These are phyloP conservation scores for Sungouiella blattae DNA, from an alignment of 805 yeast genomes.

Conservation along the genomic window DNA sequence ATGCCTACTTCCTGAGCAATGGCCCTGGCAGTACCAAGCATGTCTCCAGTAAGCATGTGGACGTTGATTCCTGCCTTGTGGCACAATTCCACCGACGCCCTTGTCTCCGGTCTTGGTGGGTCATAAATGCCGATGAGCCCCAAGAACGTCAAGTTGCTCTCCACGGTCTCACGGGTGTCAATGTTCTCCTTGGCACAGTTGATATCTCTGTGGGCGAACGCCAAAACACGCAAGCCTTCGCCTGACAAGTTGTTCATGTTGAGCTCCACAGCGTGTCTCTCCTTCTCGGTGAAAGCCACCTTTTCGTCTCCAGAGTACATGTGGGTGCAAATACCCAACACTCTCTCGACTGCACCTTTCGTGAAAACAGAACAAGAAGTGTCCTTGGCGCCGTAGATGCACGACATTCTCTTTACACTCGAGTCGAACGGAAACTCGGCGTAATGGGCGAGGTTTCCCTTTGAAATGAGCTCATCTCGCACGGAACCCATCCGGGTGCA, in stretches of 20 bases:
- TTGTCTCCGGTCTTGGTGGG: slow-evolving; percentile 72
- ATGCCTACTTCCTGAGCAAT: slow-evolving; percentile 82
- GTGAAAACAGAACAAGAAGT: slow-evolving; percentile 39
- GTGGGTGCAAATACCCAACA: slow-evolving; percentile 48
- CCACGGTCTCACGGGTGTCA: slow-evolving; percentile 40
- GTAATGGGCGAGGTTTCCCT: slow-evolving; percentile 35
- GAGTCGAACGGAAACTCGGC: slow-evolving; percentile 77
- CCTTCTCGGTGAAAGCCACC: slow-evolving; percentile 37
- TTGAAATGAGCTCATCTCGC: slow-evolving; percentile 24
- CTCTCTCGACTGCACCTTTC: slow-evolving; percentile 77
- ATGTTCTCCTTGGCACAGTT: slow-evolving; percentile 12
- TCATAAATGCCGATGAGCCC: slow-evolving; percentile 79
- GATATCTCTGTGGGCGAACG: slow-evolving; percentile 53
- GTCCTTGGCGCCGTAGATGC: slow-evolving; percentile 40
- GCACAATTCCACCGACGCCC: slow-evolving; percentile 60
- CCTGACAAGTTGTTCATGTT: slow-evolving; percentile 59
- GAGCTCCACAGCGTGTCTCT: slow-evolving; percentile 41
- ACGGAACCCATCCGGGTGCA: slow-evolving; percentile 54
- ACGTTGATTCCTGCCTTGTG: slow-evolving; percentile 76
- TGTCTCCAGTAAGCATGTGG: slow-evolving; percentile 82
- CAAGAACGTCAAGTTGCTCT: slow-evolving; percentile 50
- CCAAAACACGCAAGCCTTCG: slow-evolving; percentile 70
- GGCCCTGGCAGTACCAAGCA: slow-evolving; percentile 72
- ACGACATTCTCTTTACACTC: slow-evolving; percentile 68
- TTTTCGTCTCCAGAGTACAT: slow-evolving; percentile 42